A percentile compares a stretch with the other conserved stretches of the same genome.
These are phyloP conservation scores for Peribolospora kevripleyi DNA, from an alignment of 768 basidiomycete genomes.

Conservation along the genomic window DNA sequence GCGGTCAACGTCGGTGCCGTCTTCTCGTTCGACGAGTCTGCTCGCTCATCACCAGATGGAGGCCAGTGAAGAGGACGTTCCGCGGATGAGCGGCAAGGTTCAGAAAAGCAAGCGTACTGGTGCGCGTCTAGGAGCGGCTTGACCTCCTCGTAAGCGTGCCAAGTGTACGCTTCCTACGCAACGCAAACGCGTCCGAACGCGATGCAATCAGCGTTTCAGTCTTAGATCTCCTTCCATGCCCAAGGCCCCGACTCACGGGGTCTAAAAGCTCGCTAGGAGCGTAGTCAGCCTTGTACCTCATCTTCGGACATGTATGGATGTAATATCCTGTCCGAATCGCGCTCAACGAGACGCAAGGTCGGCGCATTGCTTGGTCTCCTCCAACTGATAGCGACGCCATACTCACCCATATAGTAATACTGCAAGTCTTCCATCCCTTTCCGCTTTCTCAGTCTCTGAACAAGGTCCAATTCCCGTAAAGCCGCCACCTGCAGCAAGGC, in stretches of 20 bases:
- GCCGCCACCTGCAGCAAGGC: conserved; percentile 43
- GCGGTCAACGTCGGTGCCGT: neutral
- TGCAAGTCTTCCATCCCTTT: conserved; percentile 40
- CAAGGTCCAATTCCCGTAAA: conserved; percentile 51
- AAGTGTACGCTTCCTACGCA: conserved; percentile 45
- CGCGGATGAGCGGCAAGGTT: conserved; percentile 18
- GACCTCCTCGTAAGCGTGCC: conserved; percentile 44
- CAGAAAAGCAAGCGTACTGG: conserved; percentile 44
- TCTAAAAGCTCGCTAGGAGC: conserved; percentile 65
- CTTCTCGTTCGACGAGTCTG: neutral
- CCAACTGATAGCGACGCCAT: no score
- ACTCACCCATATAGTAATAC: conserved; percentile 66
- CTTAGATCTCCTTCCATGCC: neutral
- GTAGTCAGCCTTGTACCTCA: conserved; percentile 91
- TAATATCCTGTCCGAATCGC: conserved; percentile 44
- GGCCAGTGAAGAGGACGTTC: neutral
- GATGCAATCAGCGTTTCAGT: neutral
- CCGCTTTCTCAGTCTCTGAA: conserved; percentile 36
- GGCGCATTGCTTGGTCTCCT: no score
- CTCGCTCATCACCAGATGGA: neutral
- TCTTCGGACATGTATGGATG: conserved; percentile 74
- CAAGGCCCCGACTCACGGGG: conserved; percentile 30
- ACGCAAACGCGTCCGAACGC: neutral
- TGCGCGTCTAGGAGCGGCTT: conserved; percentile 35
- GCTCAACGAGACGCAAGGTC: no score